Base-by-base conservation (phyloP, 257 asterid genomes). In the Penstemon eatonii region DNA sequence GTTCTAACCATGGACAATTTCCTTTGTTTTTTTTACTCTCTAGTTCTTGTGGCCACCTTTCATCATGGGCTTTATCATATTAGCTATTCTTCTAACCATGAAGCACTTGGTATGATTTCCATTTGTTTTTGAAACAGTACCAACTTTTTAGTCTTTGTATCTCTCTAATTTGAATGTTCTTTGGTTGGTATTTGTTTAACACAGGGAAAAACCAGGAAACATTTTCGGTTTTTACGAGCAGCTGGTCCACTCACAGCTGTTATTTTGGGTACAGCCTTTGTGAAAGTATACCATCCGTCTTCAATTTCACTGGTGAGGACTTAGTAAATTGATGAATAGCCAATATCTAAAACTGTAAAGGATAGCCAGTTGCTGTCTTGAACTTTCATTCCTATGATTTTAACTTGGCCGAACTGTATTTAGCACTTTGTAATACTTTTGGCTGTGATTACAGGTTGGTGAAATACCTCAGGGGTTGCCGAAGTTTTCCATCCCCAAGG, bases 381-480 rank as follows among this genome's bases (percentile, higher is more conserved):
- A 67, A 38, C 7, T 62, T 54, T 46, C 40, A 52, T 53, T 42
- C 56, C 46, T 52, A 46, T 37, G 33, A 62, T 10, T 64, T 56
- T 44, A 60, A 53, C 56, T 46, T 15, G 10, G 63, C 18, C 5
- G 54, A 53, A 69, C 8, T 55, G n/a, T 43, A 58, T 10, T 66
- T 12, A 61, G 52, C 64, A 72, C 43, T 36, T n/a, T 60, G n/a
- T 56, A 49, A 13, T 19, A 42, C 50, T 56, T 74, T 74, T 65
- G 49, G 47, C 63, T 69, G 41, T 44, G 63, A 41, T 73, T 79
- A 52, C 74, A 94, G 99, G 99, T 94, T 59, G 97, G 99, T 70
- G 89, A 87, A 66, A 89, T 94, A 81, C 99, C 99, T 65, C 96
- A 94, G 74, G 99, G 99, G 75, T 88, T 94, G 74, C 97, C 99